Evolutionary conservation across 352 stramenopile genomes (phyloP), one percentile per base, ranked within the genome.

Genomic region (Phytopythium helicoides): DNA sequence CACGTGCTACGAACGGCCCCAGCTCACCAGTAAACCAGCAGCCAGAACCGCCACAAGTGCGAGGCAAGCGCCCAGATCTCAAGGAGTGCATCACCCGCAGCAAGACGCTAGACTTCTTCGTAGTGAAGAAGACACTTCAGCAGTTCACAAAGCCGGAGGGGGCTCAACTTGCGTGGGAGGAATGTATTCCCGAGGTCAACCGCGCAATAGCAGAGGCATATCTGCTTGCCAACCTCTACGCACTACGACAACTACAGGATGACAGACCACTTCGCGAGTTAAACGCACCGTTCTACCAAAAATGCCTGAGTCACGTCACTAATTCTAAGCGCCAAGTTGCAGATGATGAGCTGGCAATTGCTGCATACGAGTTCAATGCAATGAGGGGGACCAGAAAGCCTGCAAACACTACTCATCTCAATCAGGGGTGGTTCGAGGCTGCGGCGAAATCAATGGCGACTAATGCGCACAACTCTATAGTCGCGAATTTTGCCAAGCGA

Each of bases 401-500:
- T 5, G 36, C 36, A n/a, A 41, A 41, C 36, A 41, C 36, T 6
- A 21, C 6, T 6, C 12, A 41, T 21, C 36, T 41, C 6, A 41
- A 41, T 12, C 40, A 34, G 48, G 3, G 25, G 28, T 14, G 37
- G 50, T 40, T 23, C 48, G 0, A 25, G 8, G 15, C 21, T 42
- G 6, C 50, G 25, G 38, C 45, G 34, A 23, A 9, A 14, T 31
- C 38, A 33, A 51, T 57, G 39, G 40, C 50, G 5, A 50, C 39
- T 12, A 57, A 57, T 36, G 40, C 31, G 0, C 25, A 57, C 26
- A 57, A 57, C 39, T 12, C 3, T 2, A 39, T 42, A 25, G 50
- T 44, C 1, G 25, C 38, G 0, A 57, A 50, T 19, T 57, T 57
- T 33, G 50, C 50, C 31, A 57, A 57, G 36, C 50, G 50, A 6